Conservation (phyloP, 2,329 filamentous ascomycete species). For the Ophiostoma himal-ulmi region DNA sequence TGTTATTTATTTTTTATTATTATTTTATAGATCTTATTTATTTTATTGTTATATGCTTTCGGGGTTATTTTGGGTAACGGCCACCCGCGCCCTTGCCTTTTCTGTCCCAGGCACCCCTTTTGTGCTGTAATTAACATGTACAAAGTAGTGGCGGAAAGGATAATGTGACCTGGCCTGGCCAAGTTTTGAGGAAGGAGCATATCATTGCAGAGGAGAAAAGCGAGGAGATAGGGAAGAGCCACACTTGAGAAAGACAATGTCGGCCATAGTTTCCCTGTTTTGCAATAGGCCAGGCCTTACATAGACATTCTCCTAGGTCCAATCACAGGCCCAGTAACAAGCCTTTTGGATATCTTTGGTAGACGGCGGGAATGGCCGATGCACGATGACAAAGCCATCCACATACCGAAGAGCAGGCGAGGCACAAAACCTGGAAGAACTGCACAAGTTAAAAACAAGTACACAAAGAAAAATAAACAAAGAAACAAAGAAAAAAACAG, state of each 20-base stretch:
- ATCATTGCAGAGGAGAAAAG: background rate
- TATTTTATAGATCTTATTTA: background rate
- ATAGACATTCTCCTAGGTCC: background rate
- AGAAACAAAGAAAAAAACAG: no score
- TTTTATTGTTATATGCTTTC: background rate
- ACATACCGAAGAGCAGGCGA: background rate
- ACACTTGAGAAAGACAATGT: background rate
- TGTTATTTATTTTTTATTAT: background rate
- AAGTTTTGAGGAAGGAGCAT: background rate
- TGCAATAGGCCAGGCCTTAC: background rate
- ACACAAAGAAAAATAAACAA: no score
- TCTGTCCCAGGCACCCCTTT: background rate
- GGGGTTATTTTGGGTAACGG: background rate
- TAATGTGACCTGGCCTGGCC: background rate
- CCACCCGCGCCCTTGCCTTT: background rate
- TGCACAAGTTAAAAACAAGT: background rate
- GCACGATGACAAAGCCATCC: background rate
- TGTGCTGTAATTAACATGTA: background rate
- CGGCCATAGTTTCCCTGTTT: slow-evolving; percentile 5
- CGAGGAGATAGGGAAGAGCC: background rate
- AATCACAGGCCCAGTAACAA: background rate
- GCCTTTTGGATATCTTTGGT: background rate
- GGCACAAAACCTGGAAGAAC: background rate
- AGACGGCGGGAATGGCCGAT: slow-evolving; percentile 1
- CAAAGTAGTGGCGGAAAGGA: background rate